A percentile compares a stretch with the other conserved stretches of the same genome.
Evolutionary conservation across 208 protist species (phyloP).

Genomic region (Trypanosoma avium): DNA sequence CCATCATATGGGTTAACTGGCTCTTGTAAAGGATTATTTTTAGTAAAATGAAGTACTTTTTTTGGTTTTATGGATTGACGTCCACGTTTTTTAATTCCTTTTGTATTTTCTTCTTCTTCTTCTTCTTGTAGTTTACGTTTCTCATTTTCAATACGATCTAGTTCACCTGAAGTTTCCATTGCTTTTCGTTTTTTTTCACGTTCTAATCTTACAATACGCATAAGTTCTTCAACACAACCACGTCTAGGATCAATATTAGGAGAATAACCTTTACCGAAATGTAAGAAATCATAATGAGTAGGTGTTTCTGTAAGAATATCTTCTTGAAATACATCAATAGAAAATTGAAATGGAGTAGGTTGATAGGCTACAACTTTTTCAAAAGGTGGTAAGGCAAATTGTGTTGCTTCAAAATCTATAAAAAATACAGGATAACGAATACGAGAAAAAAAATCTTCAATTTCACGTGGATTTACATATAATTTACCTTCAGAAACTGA

Average conservation of each 20-base stretch:
- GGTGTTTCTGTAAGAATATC: constrained; percentile 85
- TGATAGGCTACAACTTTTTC: constrained; percentile 78
- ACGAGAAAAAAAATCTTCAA: constrained; percentile 72
- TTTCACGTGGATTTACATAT: constrained; percentile 71
- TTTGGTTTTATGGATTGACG: constrained; percentile 22
- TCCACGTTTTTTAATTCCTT: constrained; percentile 19
- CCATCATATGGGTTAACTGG: constrained; percentile 79
- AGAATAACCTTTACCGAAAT: constrained; percentile 86
- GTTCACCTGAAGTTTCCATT: constrained; percentile 62
- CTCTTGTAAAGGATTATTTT: constrained; percentile 37
- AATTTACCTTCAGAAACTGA: constrained; percentile 60
- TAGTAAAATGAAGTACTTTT: constrained; percentile 43
- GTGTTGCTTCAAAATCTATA: constrained; percentile 89
- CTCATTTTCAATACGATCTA: constrained; percentile 33
- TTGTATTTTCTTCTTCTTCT: constrained; percentile 11
- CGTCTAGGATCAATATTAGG: constrained; percentile 80
- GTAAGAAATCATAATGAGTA: constrained; percentile 87
- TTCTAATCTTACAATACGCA: constrained; percentile 75
- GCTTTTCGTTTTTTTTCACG: constrained; percentile 63
- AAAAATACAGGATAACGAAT: constrained; percentile 85
- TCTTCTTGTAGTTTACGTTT: constrained; percentile 12
- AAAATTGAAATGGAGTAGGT: constrained; percentile 88
- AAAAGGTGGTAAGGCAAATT: constrained; percentile 89
- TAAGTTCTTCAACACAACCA: constrained; percentile 64
- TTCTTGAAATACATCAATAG: constrained; percentile 85